These are phyloP conservation scores for Ogataea siamensis DNA, from an alignment of 805 yeast genomes.

Conservation along the genomic window DNA sequence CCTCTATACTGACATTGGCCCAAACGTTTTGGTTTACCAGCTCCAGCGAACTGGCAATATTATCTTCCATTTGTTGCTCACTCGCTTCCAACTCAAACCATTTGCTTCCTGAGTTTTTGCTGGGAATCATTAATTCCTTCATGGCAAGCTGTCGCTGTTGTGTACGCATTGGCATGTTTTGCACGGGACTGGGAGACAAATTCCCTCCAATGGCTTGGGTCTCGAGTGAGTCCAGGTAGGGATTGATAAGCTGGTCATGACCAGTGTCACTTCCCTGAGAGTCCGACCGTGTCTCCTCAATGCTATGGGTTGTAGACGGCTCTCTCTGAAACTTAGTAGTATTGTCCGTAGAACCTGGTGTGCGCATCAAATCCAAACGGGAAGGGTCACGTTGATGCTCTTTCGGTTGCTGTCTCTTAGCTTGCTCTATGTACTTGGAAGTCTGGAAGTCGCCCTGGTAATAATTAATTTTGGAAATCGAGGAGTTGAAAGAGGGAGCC, in stretches of 20 bases:
- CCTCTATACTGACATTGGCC: slow-evolving; percentile 28
- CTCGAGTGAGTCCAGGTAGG: slow-evolving; percentile 14
- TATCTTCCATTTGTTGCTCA: slow-evolving; percentile 1
- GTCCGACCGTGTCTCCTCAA: slow-evolving; percentile 3
- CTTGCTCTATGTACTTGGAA: slow-evolving; percentile 14
- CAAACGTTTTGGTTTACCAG: slow-evolving; percentile 17
- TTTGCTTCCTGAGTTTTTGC: slow-evolving; percentile 20
- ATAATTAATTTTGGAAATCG: slow-evolving; percentile 26
- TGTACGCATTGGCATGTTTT: slow-evolving; percentile 28
- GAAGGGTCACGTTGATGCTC: too few species aligned
- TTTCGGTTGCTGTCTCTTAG: slow-evolving; percentile 4
- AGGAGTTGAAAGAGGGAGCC: slow-evolving; percentile 19
- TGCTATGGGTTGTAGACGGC: too few species aligned
- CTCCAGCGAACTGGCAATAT: slow-evolving; percentile 8
- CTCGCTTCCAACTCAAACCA: slow-evolving; percentile 23
- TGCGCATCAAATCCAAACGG: too few species aligned
- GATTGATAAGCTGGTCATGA: slow-evolving; percentile 10
- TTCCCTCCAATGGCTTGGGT: not conserved
- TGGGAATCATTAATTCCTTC: slow-evolving; percentile 19
- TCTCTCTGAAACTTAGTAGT: slow-evolving; percentile 6
- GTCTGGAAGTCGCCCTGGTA: slow-evolving; percentile 19
- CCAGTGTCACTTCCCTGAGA: slow-evolving; percentile 8
- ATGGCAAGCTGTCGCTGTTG: slow-evolving; percentile 30
- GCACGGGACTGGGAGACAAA: slow-evolving; percentile 1
- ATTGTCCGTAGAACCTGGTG: slow-evolving; percentile 15